Base-by-base conservation (phyloP, 2,329 filamentous ascomycete genomes). In the Stagonosporopsis chrysanthemi region DNA sequence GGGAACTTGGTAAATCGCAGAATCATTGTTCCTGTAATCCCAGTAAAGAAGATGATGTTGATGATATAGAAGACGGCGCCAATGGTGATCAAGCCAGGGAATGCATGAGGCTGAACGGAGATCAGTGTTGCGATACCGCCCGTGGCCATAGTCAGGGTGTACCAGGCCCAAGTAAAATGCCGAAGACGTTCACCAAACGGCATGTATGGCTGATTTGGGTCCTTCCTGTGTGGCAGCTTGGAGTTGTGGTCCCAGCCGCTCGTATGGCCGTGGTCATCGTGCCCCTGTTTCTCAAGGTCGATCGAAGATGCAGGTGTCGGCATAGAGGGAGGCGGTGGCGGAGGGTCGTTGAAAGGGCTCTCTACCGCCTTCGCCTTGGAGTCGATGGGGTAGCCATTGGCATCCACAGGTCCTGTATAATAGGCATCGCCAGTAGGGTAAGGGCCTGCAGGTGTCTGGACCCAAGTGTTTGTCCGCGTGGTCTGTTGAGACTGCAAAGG, bases 1-100 rank as follows among this genome's bases (percentile, higher is more conserved):
- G 77, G 77, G 60, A 78, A 79, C 39, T 78, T 73, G 41, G 75
- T 64, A 64, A 84, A 84, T 45, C 83, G 79, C 39, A 78, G 69
- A 9, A 77, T 65, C 58, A 78, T 72, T 14, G 62, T 67, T 22
- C 62, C 60, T 14, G 72, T 66, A 26, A 72, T 62, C 26, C 47
- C 56, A 12, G 69, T 61, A 70, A 84, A 84, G 52, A 82, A 69
- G 56, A 82, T 61, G 4, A 85, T 72, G 64, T 83, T 83, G 59
- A 84, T 64, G 35, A 84, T 71, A 67, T 80, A 85, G 60, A 84
- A 76, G 55, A 81, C 63, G 26, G 81, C 80, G 19, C 83, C 83
- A 52, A 85, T 82, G 7, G 75, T 79, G 54, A 79, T 74, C 15
- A 86, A 77, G 19, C 83, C 83, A 0, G 66, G 65, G 62, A 85